phyloP scores from a whole-genome alignment of 1,284 basidiomycete genomes.

The Papiliotrema terrestris region DNA sequence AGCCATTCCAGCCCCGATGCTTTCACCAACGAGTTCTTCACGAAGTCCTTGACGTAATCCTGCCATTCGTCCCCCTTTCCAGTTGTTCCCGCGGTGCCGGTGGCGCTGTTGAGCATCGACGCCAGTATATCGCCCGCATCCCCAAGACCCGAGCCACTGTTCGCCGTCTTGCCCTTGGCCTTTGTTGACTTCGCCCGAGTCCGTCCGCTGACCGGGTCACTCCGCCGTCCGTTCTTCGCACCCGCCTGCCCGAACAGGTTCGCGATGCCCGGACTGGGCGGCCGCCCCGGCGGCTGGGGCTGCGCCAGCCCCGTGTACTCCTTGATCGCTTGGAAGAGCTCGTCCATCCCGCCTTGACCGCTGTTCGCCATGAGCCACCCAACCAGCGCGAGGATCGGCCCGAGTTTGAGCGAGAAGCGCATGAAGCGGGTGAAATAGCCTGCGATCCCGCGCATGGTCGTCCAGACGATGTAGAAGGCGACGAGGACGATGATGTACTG shows the following conservation, averaged over 20 bases:
- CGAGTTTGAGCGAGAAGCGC: slow-evolving; percentile 38
- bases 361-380: slow-evolving; percentile 42
- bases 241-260: not conserved
- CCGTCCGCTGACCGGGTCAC: not conserved
- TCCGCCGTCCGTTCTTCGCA: not conserved
- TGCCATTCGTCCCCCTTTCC: slow-evolving; percentile 10
- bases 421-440: slow-evolving; percentile 38
- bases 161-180: not conserved
- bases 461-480: slow-evolving; percentile 40
- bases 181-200: not conserved
- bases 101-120: slow-evolving; percentile 1
- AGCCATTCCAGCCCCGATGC: slow-evolving; percentile 40
- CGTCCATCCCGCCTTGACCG: slow-evolving; percentile 41
- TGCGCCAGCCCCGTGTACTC: slow-evolving; percentile 28
- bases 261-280: not conserved
- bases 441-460: slow-evolving; percentile 28
- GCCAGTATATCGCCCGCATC: not conserved
- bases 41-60: slow-evolving; percentile 35
- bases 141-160: not conserved
- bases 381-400: slow-evolving; percentile 37
- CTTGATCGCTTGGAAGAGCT: slow-evolving; percentile 35
- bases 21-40: slow-evolving; percentile 30
- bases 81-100: not conserved
- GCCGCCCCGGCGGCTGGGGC: not conserved
- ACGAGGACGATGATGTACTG: slow-evolving; percentile 34